Conservation (phyloP, 2,329 filamentous ascomycete genomes). For the Trichoderma simmonsii region DNA sequence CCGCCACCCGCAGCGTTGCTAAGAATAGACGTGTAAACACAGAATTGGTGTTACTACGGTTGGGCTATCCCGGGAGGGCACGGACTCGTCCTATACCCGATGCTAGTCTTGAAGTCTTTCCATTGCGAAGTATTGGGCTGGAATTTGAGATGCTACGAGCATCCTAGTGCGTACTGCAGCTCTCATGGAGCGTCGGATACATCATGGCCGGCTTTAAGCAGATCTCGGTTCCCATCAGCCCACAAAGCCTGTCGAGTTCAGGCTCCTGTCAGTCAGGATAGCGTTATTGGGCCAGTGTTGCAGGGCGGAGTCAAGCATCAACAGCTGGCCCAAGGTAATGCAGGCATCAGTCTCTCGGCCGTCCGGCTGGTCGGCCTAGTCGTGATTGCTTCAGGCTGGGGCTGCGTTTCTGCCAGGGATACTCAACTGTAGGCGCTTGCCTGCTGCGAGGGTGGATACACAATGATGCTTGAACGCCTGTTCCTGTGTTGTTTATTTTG, state of each 20-base stretch:
- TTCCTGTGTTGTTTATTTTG: neutral
- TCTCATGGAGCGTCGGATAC: neutral
- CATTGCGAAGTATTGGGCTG: neutral
- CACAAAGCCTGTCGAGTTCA: neutral
- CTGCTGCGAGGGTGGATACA: neutral
- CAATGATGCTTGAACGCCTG: neutral
- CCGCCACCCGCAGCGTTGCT: neutral
- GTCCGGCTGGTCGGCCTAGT: neutral
- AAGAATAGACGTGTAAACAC: neutral
- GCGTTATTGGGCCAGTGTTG: neutral
- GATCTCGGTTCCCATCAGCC: constrained; percentile 1
- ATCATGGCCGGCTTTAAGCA: neutral
- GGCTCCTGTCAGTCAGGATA: neutral
- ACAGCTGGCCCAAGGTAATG: neutral
- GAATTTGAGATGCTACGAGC: neutral
- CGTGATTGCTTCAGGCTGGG: neutral
- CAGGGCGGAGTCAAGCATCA: neutral
- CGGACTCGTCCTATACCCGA: neutral
- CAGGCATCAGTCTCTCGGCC: neutral
- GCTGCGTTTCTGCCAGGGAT: neutral
- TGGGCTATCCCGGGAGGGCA: neutral
- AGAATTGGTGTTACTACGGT: neutral
- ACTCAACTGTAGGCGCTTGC: neutral
- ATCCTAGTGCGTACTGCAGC: neutral
- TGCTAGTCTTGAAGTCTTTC: neutral